These are phyloP conservation scores for Trichoderma hamatum DNA, from an alignment of 2,329 filamentous ascomycete species.

Conservation along the genomic window DNA sequence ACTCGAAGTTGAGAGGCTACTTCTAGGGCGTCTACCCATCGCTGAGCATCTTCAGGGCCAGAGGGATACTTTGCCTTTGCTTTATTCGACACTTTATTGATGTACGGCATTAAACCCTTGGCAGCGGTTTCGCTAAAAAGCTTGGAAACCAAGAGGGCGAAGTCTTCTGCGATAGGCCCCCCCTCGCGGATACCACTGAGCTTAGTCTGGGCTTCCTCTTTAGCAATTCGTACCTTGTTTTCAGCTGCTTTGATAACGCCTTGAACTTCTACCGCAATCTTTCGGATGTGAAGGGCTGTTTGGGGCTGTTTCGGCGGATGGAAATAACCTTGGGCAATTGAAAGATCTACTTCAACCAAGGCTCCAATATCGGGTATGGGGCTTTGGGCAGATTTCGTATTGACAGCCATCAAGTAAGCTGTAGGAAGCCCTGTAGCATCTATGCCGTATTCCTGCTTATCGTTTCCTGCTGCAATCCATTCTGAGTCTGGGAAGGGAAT, in stretches of 20 bases:
- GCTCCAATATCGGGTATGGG: background rate
- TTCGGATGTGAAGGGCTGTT: background rate
- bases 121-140: background rate
- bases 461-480: background rate
- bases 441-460: background rate
- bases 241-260: background rate
- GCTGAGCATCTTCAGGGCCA: background rate
- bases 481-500: background rate
- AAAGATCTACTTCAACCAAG: background rate
- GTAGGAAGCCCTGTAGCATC: background rate
- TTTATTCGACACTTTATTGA: background rate
- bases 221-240: background rate
- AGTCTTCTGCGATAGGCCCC: background rate
- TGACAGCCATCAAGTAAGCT: constrained; percentile 10
- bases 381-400: background rate
- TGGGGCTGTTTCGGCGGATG: background rate
- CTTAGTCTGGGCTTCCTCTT: background rate
- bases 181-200: background rate
- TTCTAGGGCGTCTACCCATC: background rate
- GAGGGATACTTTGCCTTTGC: background rate
- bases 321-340: background rate
- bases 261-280: background rate
- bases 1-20: background rate
- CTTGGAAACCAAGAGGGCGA: background rate
- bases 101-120: background rate